Base-by-base conservation (phyloP, 2,329 filamentous ascomycete genomes). In the Corniculantispora saksenae region DNA sequence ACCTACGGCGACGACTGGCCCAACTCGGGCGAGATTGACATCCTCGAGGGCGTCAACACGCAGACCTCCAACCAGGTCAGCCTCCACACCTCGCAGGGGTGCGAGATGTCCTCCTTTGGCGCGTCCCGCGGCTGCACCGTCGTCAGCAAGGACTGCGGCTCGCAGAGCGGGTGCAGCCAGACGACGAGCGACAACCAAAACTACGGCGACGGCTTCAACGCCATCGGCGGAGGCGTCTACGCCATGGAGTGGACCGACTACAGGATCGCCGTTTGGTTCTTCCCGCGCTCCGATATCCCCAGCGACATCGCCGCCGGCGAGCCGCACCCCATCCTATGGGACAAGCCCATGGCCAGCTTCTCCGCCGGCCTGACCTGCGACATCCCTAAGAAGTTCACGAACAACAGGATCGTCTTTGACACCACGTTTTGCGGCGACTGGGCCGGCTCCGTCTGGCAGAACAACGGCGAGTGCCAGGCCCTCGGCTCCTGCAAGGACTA, bases 361-460 rank as follows among this genome's bases (percentile, higher is more conserved):
- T 78, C 81, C 4, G 86, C 87, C 13, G 84, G 82, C 48, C 86
- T 85, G 1, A 83, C 81, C 64, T 97, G 94, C 78, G 80, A 94
- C 70, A 90, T 97, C 68, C 81, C 88, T 66, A 69, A 78, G 1
- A 84, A 89, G 76, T 96, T 97, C 80, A 80, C 80, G 66, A 78
- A 90, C 66, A 85, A 97, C 80, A 86, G 89, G 70, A 88, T 97
- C 68, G 86, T 94, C 68, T 89, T 95, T 76, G 88, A 94, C 78
- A 95, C 89, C 1, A 91, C 91, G 7, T 92, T 97, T 76, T 97
- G 94, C 77, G 94, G 94, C 23, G 86, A 90, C 73, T 97, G 93
- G 93, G 93, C 93, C 9, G 92, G 92, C 27, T 75, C 80, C 4
- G 86, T 89, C 40, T 97, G 91, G 89, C 72, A 73, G 57, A 72